Percentiles rank a stretch among this genome's conserved stretches.
Evolutionary conservation across 2,329 filamentous ascomycete genomes (phyloP).

Genomic region (Dothistroma septosporum): DNA sequence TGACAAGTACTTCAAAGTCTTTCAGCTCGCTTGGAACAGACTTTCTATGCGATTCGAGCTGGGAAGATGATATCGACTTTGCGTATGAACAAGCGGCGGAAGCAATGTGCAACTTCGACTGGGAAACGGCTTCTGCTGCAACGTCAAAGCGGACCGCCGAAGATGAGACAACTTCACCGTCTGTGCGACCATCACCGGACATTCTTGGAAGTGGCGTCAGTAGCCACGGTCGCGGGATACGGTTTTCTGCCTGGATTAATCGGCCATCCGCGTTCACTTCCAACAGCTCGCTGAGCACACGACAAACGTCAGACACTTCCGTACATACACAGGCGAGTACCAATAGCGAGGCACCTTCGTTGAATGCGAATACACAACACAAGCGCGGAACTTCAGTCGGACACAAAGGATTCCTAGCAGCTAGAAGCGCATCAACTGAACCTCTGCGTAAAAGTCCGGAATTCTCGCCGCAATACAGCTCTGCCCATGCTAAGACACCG

Average conservation of each 20-base stretch:
- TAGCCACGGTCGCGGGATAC: conserved; percentile 18
- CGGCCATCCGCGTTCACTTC: conserved; percentile 14
- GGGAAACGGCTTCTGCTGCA: conserved; percentile 37
- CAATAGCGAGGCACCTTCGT: not conserved
- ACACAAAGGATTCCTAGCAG: conserved; percentile 31
- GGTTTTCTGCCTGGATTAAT: conserved; percentile 20
- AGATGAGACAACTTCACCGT: not conserved
- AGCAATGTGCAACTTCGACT: conserved; percentile 58
- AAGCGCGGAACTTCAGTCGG: conserved; percentile 29
- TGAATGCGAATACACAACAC: conserved; percentile 10
- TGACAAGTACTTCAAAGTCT: conserved; percentile 9
- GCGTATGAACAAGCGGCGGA: conserved; percentile 60
- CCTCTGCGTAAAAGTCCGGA: not conserved
- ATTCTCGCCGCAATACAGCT: not conserved
- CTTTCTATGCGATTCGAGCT: conserved; percentile 42
- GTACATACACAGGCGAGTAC: not conserved
- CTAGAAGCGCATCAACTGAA: conserved; percentile 24
- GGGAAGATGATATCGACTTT: conserved; percentile 61
- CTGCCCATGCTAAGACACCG: not conserved
- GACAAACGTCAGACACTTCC: conserved; percentile 3
- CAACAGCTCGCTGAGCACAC: conserved; percentile 7
- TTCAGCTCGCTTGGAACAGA: conserved; percentile 13
- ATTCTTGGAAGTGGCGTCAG: conserved; percentile 8
- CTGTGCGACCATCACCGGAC: conserved; percentile 13
- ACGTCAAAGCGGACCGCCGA: conserved; percentile 12